phyloP scores from a whole-genome alignment of 176 grass and related monocot genomes.

The Elymus sibiricus region DNA sequence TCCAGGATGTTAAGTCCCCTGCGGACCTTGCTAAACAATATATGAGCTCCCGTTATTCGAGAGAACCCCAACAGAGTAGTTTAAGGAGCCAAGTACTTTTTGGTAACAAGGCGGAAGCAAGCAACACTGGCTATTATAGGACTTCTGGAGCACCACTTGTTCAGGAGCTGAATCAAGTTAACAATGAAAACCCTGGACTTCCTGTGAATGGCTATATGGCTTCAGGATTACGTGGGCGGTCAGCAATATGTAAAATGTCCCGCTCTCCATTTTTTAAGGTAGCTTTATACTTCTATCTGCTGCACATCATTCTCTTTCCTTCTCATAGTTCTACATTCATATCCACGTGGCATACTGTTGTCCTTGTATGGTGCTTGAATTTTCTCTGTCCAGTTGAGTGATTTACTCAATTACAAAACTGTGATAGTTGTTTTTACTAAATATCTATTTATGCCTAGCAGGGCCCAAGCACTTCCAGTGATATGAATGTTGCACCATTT shows the following conservation, averaged over 20 bases:
- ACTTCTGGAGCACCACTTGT: slow-evolving; percentile 15
- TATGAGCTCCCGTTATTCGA: slow-evolving; percentile 51
- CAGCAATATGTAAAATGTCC: slow-evolving; percentile 61
- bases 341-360: background rate
- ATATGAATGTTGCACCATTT: slow-evolving; percentile 28
- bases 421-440: background rate
- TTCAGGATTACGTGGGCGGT: slow-evolving; percentile 42
- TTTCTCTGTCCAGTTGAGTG: background rate
- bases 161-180: slow-evolving; percentile 24
- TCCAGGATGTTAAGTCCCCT: slow-evolving; percentile 38
- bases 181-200: slow-evolving; percentile 26
- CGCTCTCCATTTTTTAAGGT: slow-evolving; percentile 67
- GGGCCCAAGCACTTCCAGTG: slow-evolving; percentile 38
- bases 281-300: background rate
- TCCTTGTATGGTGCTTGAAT: background rate
- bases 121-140: slow-evolving; percentile 31
- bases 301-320: background rate
- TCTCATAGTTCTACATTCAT: background rate
- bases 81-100: slow-evolving; percentile 37
- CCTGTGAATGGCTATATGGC: slow-evolving; percentile 51
- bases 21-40: slow-evolving; percentile 61
- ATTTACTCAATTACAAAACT: slow-evolving; percentile 3
- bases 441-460: slow-evolving; percentile 27
- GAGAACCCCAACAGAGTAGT: slow-evolving; percentile 29
- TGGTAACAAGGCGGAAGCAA: slow-evolving; percentile 38